Evolutionary conservation across 306 rosid species (phyloP).

Genomic region (Dalbergia oliveri): DNA sequence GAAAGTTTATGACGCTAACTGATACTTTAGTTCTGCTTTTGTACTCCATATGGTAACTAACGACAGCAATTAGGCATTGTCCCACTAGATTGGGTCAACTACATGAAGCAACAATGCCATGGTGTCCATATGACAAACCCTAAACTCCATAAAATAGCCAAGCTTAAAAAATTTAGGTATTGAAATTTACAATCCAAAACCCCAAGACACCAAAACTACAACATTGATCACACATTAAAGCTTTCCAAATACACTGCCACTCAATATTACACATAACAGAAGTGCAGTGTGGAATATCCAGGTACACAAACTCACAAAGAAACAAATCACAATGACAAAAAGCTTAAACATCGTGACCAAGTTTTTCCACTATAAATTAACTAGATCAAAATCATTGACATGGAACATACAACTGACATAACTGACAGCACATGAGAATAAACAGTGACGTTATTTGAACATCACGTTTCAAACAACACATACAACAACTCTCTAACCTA

Average conservation of each 20-base stretch:
- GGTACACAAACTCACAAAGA: neutral
- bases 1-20: neutral
- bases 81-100: no score
- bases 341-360: neutral
- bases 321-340: constrained; percentile 5
- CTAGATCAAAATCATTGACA: constrained; percentile 6
- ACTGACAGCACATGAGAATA: neutral
- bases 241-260: neutral
- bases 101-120: no score
- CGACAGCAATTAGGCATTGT: no score
- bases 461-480: no score
- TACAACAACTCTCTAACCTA: no score
- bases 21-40: neutral
- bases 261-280: neutral
- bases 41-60: neutral
- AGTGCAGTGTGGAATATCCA: constrained; percentile 7
- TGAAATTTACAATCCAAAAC: constrained; percentile 17
- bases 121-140: no score
- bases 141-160: no score
- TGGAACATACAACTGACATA: neutral
- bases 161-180: neutral
- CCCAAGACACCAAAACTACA: neutral
- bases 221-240: neutral
- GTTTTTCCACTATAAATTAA: constrained; percentile 6
- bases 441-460: no score